Evolutionary conservation across 441 rosid species (phyloP).

Genomic region (Macaranga tanarius): DNA sequence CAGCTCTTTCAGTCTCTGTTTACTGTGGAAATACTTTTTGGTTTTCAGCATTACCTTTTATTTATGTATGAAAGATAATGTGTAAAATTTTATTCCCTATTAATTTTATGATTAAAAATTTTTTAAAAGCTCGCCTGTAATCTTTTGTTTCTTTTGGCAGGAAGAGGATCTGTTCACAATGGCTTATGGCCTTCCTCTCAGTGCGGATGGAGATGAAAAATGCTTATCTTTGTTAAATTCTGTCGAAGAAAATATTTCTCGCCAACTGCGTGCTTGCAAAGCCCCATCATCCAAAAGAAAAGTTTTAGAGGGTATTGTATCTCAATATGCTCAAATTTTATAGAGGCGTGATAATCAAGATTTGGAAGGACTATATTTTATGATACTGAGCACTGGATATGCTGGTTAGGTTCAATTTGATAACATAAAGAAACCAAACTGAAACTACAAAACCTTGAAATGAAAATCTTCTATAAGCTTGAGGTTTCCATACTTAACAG

Average conservation of each 20-base stretch:
- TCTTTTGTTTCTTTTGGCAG: constrained; percentile 39
- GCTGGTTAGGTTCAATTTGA: background rate
- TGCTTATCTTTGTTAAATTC: constrained; percentile 83
- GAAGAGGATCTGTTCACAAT: constrained; percentile 94
- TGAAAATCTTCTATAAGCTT: background rate
- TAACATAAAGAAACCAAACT: constrained; percentile 4
- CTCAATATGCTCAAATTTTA: constrained; percentile 18
- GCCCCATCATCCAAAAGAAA: constrained; percentile 62
- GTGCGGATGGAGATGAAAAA: constrained; percentile 75
- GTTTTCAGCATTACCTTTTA: background rate
- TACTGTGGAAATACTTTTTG: constrained; percentile 11
- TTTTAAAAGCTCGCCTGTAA: background rate
- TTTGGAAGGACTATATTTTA: background rate
- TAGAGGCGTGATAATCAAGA: constrained; percentile 4
- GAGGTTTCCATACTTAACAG: background rate
- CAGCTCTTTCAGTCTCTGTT: constrained; percentile 38
- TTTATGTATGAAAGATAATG: background rate
- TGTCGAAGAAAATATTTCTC: constrained; percentile 82
- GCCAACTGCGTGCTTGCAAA: constrained; percentile 89
- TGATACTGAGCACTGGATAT: background rate
- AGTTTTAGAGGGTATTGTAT: constrained; percentile 56
- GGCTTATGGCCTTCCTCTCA: constrained; percentile 89
- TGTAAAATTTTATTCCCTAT: background rate
- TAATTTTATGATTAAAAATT: background rate
- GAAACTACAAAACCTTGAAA: background rate